Evolutionary conservation across 306 rosid genomes (phyloP).

Genomic region (Cicer cuneatum): DNA sequence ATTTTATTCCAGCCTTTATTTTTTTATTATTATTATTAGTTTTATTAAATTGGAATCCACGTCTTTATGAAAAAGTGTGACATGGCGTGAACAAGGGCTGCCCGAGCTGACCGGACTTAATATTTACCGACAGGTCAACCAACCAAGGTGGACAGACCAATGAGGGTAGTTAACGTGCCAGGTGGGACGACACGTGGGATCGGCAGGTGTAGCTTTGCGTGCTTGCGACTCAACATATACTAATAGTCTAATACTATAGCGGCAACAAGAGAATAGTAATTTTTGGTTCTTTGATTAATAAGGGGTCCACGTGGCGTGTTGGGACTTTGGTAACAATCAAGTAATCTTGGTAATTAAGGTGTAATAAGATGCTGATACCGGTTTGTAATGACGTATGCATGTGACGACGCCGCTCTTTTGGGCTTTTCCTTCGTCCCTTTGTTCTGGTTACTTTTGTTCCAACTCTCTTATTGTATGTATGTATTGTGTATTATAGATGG

Average conservation of each 20-base stretch:
- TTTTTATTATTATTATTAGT: not conserved
- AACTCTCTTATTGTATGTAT: slow-evolving; percentile 10
- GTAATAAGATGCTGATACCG: slow-evolving; percentile 49
- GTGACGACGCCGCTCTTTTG: slow-evolving; percentile 47
- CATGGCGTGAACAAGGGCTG: slow-evolving; percentile 55
- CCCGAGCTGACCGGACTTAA: slow-evolving; percentile 42
- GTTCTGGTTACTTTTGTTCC: slow-evolving; percentile 46
- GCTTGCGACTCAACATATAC: slow-evolving; percentile 51
- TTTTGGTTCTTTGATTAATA: slow-evolving; percentile 32
- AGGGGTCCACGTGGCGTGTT: slow-evolving; percentile 55
- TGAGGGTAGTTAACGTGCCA: slow-evolving; percentile 43
- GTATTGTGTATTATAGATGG: not conserved
- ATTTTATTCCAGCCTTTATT: slow-evolving; percentile 3
- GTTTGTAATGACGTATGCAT: slow-evolving; percentile 53
- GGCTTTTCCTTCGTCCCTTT: slow-evolving; percentile 43
- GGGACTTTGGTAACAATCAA: slow-evolving; percentile 41
- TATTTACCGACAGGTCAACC: slow-evolving; percentile 38
- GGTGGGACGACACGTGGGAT: slow-evolving; percentile 59
- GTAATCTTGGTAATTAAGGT: slow-evolving; percentile 57
- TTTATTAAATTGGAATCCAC: slow-evolving; percentile 43
- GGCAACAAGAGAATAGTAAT: slow-evolving; percentile 5
- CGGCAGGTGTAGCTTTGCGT: slow-evolving; percentile 50
- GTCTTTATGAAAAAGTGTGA: slow-evolving; percentile 40
- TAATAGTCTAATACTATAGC: not conserved
- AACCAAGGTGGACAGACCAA: slow-evolving; percentile 23